Conservation (phyloP, 768 basidiomycete species). For the Suillus decipiens region DNA sequence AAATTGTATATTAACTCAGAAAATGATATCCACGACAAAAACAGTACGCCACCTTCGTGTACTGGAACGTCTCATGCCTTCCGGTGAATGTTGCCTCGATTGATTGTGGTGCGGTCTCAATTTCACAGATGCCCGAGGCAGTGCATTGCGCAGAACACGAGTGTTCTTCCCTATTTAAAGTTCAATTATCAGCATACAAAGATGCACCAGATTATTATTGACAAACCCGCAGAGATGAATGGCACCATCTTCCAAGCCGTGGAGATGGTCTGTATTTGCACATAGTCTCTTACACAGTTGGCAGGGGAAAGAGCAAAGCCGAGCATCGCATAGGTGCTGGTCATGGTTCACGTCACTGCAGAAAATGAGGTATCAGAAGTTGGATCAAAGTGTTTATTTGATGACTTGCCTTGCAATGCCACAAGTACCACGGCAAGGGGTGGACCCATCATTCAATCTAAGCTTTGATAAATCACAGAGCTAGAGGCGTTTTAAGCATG, state of each 20-base stretch:
- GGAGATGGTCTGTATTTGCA: conserved; percentile 49
- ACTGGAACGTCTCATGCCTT: conserved; percentile 60
- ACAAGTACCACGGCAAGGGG: conserved; percentile 45
- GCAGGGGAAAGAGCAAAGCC: conserved; percentile 55
- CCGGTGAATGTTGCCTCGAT: conserved; percentile 65
- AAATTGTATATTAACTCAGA: neutral
- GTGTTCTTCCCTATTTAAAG: conserved; percentile 48
- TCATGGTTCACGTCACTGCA: conserved; percentile 46
- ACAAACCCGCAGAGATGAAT: conserved; percentile 61
- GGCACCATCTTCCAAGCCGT: conserved; percentile 41
- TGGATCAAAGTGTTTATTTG: neutral
- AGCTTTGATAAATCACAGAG: conserved; percentile 42
- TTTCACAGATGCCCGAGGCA: conserved; percentile 54
- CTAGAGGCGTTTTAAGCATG: conserved; percentile 25
- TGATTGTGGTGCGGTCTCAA: conserved; percentile 57
- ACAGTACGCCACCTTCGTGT: conserved; percentile 51
- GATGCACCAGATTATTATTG: conserved; percentile 9
- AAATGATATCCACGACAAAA: neutral
- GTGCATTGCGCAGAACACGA: conserved; percentile 45
- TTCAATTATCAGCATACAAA: conserved; percentile 14
- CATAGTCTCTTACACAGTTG: conserved; percentile 59
- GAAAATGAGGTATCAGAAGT: neutral
- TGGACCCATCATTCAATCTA: conserved; percentile 26
- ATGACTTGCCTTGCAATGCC: conserved; percentile 41
- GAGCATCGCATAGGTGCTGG: conserved; percentile 48